phyloP scores from a whole-genome alignment of 1,139 yeast genomes.

The Zygosaccharomyces sapae region DNA sequence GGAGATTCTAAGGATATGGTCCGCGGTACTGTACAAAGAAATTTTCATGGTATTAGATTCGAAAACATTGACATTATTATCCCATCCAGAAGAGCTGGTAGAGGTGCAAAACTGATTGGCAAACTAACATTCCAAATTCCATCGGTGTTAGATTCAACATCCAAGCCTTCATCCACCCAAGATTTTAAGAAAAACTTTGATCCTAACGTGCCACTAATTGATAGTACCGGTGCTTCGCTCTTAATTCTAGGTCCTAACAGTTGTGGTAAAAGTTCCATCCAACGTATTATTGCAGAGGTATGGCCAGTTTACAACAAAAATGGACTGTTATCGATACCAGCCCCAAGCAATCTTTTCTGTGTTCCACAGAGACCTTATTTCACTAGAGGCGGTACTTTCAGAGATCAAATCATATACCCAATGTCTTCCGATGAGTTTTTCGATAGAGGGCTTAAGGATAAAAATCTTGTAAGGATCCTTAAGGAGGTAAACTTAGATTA shows the following conservation, averaged over 20 bases:
- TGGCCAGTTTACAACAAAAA: slow-evolving; percentile 77
- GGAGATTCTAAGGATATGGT: slow-evolving; percentile 44
- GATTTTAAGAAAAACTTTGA: slow-evolving; percentile 25
- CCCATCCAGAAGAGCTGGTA: slow-evolving; percentile 60
- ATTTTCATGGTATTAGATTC: slow-evolving; percentile 74
- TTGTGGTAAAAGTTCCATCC: slow-evolving; percentile 83
- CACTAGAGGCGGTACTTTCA: slow-evolving; percentile 69
- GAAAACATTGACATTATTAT: slow-evolving; percentile 80
- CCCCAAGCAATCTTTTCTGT: slow-evolving; percentile 65
- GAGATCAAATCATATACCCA: slow-evolving; percentile 89
- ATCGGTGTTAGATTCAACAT: slow-evolving; percentile 34
- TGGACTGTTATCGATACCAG: slow-evolving; percentile 79
- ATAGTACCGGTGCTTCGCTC: slow-evolving; percentile 55
- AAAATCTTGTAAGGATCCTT: slow-evolving; percentile 61
- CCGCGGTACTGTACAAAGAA: slow-evolving; percentile 75
- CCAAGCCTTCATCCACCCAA: slow-evolving; percentile 26
- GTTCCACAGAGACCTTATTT: slow-evolving; percentile 80
- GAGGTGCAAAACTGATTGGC: slow-evolving; percentile 52
- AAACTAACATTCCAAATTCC: slow-evolving; percentile 61
- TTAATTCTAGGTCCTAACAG: slow-evolving; percentile 86
- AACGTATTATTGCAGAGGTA: slow-evolving; percentile 77
- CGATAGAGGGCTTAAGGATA: slow-evolving; percentile 67
- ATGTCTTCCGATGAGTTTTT: slow-evolving; percentile 74
- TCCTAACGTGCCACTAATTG: slow-evolving; percentile 26
- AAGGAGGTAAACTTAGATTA: slow-evolving; percentile 78